Conservation (phyloP, 768 basidiomycete genomes). For the Russula vinacea region DNA sequence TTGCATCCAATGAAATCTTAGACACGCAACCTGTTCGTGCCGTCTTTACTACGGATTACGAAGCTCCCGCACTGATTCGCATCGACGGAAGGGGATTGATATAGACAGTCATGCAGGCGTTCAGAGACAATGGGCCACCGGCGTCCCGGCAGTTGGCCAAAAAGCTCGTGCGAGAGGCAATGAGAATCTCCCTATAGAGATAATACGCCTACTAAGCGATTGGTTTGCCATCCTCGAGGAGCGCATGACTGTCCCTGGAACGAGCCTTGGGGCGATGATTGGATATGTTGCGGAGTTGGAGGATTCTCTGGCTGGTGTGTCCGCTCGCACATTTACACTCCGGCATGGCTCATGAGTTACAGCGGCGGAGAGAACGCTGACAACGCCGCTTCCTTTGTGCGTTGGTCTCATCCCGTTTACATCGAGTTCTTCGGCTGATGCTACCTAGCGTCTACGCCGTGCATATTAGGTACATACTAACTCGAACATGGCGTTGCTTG, state of each 20-base stretch:
- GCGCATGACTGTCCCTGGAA: conserved; percentile 54
- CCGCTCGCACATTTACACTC: conserved; percentile 19
- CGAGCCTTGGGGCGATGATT: conserved; percentile 51
- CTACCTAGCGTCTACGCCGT: conserved; percentile 56
- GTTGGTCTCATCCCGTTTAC: conserved; percentile 33
- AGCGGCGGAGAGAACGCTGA: conserved; percentile 60
- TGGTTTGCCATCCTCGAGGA: conserved; percentile 60
- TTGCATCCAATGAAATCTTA: not conserved
- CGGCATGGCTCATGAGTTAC: not conserved
- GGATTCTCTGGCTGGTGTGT: conserved; percentile 47
- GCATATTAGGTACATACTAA: conserved; percentile 49
- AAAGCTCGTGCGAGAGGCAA: conserved; percentile 43
- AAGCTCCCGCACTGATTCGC: conserved; percentile 3
- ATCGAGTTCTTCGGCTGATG: conserved; percentile 6
- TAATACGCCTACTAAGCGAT: conserved; percentile 53
- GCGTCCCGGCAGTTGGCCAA: conserved; percentile 17
- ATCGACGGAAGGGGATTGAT: not conserved
- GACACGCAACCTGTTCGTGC: not conserved
- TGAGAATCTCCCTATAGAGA: conserved; percentile 57
- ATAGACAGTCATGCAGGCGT: conserved; percentile 13
- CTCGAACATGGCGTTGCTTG: not conserved
- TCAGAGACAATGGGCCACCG: conserved; percentile 14
- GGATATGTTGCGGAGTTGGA: conserved; percentile 51
- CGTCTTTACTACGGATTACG: not conserved
- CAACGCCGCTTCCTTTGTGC: conserved; percentile 64